A percentile compares a stretch with the other conserved stretches of the same genome.
These are phyloP conservation scores for Aspergillus calidoustus DNA, from an alignment of 2,329 filamentous ascomycete genomes.

Conservation along the genomic window DNA sequence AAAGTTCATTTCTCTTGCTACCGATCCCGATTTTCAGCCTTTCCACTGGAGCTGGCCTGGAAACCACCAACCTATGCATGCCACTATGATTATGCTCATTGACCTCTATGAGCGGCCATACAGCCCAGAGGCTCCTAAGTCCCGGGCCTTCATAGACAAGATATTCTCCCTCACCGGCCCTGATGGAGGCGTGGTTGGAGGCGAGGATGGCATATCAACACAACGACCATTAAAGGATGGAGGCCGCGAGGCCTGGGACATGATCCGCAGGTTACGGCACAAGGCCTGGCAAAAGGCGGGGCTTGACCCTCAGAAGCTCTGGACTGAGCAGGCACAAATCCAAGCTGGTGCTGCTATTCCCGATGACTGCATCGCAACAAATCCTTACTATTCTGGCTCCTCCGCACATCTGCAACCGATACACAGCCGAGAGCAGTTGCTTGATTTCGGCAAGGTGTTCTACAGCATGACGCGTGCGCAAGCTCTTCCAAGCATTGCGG, in stretches of 20 bases:
- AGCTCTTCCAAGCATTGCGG: conserved; percentile 25
- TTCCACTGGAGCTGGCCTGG: conserved; percentile 56
- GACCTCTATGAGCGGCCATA: conserved; percentile 53
- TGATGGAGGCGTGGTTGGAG: conserved; percentile 51
- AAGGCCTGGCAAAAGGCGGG: conserved; percentile 55
- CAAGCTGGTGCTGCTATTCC: conserved; percentile 38
- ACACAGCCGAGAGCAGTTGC: conserved; percentile 26
- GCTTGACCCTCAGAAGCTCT: conserved; percentile 50
- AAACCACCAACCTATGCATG: conserved; percentile 33
- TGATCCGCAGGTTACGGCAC: conserved; percentile 52
- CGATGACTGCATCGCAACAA: conserved; percentile 23
- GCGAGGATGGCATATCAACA: conserved; percentile 49
- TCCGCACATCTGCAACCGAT: conserved; percentile 12
- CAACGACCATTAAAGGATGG: conserved; percentile 52
- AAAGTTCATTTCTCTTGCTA: conserved; percentile 53
- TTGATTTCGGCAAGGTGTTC: conserved; percentile 42
- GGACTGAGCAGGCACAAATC: conserved; percentile 53
- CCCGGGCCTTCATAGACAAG: conserved; percentile 52
- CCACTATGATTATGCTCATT: conserved; percentile 52
- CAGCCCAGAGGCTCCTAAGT: conserved; percentile 50
- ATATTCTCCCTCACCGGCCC: conserved; percentile 52
- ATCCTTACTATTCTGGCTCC: conserved; percentile 22
- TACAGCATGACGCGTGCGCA: conserved; percentile 43
- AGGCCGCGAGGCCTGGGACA: conserved; percentile 54
- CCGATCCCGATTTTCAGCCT: conserved; percentile 52